Evolutionary conservation across 2,329 filamentous ascomycete species (phyloP), one percentile per base, ranked within the genome.

Genomic region (Alternaria sp.): DNA sequence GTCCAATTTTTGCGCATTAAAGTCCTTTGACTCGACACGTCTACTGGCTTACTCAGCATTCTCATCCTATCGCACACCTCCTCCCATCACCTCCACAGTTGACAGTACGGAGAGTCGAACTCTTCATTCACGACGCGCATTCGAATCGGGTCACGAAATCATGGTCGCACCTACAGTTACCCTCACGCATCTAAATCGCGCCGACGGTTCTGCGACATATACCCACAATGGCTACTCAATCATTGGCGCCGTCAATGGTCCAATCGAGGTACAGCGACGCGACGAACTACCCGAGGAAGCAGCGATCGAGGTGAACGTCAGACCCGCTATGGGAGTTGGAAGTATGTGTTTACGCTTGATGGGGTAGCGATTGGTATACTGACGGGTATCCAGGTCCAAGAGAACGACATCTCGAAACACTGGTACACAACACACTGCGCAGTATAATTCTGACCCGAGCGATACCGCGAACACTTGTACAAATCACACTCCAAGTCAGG

Each of bases 281-380:
- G 95, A 99, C 77, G 93, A 98, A 79, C 88, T 96, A 69, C 91
- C 96, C 8, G 94, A 97, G 80, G 93, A 97, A 83, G 93, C 95
- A 26, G 88, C 91, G 53, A 85, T 99, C 68, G 96, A 98, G 81
- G 92, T 99, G 61, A 89, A 95, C 77, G 88, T 99, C 68, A 89
- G 96, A 78, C 95, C 95, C 52, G 90, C 91, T 36, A 89, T 91
- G 67, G 94, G 94, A 15, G 90, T 96, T 49, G 93, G 92, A 83
- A 91, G 93, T 51, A 44, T 32, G 54, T 57, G 32, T 19, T 15
- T 28, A 9, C 3, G 28, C 7, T 51, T 10, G 17, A 7, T 6
- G 17, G 4, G 7, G 13, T 36, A 9, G 49, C 9, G 5, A 26
- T 54, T 15, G 1, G 3, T 25, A 1, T 19, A 10, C 59, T 47